Evolutionary conservation across 768 basidiomycete species (phyloP).

Genomic region (Pisolithus tinctorius): DNA sequence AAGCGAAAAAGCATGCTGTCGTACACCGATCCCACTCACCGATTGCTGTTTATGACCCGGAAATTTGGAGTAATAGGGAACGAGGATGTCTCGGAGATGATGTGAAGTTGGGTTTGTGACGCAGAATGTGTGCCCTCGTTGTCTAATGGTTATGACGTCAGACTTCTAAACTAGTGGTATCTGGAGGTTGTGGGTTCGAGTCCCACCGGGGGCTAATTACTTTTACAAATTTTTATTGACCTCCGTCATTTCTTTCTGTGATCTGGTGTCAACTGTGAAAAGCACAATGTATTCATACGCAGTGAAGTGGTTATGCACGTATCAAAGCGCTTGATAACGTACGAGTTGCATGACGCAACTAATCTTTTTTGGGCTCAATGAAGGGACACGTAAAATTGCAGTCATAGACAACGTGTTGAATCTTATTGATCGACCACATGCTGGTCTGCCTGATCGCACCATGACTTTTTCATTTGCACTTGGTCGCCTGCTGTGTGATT

Average conservation of each 20-base stretch:
- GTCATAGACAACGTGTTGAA: not conserved
- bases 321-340: no score
- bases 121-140: conserved; percentile 51
- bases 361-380: not conserved
- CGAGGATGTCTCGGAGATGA: no score
- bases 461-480: conserved; percentile 1
- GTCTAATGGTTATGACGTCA: conserved; percentile 91
- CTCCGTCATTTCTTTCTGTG: not conserved
- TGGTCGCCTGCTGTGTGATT: not conserved
- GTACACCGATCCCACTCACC: no score
- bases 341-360: no score
- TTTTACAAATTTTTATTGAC: conserved; percentile 2
- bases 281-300: no score
- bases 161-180: conserved; percentile 59
- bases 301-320: no score
- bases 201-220: conserved; percentile 65
- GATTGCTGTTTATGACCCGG: no score
- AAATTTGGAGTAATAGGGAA: no score
- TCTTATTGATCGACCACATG: conserved; percentile 1
- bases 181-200: conserved; percentile 87
- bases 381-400: not conserved
- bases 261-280: not conserved
- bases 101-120: no score
- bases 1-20: no score
- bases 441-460: not conserved